phyloP scores from a whole-genome alignment of 192 early-diverging fungal species.

The Backusella australiensis region DNA sequence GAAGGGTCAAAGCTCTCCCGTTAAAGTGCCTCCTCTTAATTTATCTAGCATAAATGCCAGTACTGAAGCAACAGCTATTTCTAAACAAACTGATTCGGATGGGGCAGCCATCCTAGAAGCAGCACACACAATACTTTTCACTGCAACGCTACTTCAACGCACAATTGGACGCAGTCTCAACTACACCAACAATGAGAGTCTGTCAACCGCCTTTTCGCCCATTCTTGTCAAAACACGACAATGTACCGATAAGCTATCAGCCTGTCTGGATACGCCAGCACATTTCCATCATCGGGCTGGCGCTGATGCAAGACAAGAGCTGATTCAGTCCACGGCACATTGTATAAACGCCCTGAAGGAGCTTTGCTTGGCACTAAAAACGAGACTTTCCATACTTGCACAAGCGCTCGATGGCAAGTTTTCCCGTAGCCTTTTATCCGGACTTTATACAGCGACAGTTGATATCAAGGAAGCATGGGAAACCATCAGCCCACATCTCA shows the following conservation, averaged over 20 bases:
- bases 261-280: neutral
- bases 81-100: neutral
- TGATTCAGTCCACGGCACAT: neutral
- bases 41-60: slow-evolving; percentile 9
- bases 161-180: slow-evolving; percentile 9
- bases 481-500: slow-evolving; percentile 5
- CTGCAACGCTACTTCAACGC: slow-evolving; percentile 7
- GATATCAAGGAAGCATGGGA: slow-evolving; percentile 31
- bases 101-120: slow-evolving; percentile 15
- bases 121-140: slow-evolving; percentile 18
- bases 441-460: slow-evolving; percentile 19
- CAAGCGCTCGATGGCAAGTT: slow-evolving; percentile 26
- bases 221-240: slow-evolving; percentile 5
- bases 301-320: neutral
- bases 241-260: neutral
- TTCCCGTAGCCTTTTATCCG: slow-evolving; percentile 17
- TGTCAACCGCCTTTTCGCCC: slow-evolving; percentile 10
- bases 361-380: slow-evolving; percentile 7
- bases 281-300: neutral
- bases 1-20: neutral
- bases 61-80: neutral
- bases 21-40: slow-evolving; percentile 7
- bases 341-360: slow-evolving; percentile 10
- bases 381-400: slow-evolving; percentile 3
- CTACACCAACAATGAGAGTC: slow-evolving; percentile 16